These are phyloP conservation scores for Amylostereum areolatum DNA, from an alignment of 1,284 basidiomycete genomes.

Conservation along the genomic window DNA sequence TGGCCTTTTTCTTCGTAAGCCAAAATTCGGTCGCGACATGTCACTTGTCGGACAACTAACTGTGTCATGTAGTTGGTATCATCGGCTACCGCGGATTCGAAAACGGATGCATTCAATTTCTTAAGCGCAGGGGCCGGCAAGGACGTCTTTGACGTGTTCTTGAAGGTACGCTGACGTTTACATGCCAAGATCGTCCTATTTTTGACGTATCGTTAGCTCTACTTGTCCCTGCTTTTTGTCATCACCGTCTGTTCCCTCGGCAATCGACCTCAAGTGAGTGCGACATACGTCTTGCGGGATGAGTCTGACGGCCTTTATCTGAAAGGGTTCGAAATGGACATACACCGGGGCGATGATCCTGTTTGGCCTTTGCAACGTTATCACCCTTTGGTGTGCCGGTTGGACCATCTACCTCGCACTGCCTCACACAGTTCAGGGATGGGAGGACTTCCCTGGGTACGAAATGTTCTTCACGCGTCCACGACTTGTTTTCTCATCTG, in stretches of 20 bases:
- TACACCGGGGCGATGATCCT: slow-evolving; percentile 71
- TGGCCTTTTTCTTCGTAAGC: slow-evolving; percentile 79
- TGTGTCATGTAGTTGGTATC: slow-evolving; percentile 51
- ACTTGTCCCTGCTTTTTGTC: slow-evolving; percentile 72
- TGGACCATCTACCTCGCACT: slow-evolving; percentile 84
- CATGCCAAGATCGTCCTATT: slow-evolving; percentile 12
- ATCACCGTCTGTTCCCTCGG: slow-evolving; percentile 79
- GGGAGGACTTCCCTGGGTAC: slow-evolving; percentile 64
- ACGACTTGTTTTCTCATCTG: neutral
- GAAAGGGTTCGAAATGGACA: slow-evolving; percentile 75
- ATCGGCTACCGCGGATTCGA: slow-evolving; percentile 57
- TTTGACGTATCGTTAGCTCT: slow-evolving; percentile 38
- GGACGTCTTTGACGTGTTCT: slow-evolving; percentile 75
- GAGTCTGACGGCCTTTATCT: slow-evolving; percentile 2
- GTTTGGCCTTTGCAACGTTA: slow-evolving; percentile 70
- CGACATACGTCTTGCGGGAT: neutral
- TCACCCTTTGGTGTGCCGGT: slow-evolving; percentile 83
- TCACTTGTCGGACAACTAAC: neutral
- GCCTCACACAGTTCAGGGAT: slow-evolving; percentile 65
- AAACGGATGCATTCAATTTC: slow-evolving; percentile 75
- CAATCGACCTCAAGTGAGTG: slow-evolving; percentile 68
- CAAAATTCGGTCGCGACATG: slow-evolving; percentile 1
- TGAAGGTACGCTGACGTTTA: slow-evolving; percentile 45
- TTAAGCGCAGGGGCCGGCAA: slow-evolving; percentile 65
- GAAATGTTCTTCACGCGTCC: slow-evolving; percentile 18